Evolutionary conservation across 192 early-diverging fungal genomes (phyloP), one percentile per base, ranked within the genome.

Genomic region (Obelidium mucronatum): DNA sequence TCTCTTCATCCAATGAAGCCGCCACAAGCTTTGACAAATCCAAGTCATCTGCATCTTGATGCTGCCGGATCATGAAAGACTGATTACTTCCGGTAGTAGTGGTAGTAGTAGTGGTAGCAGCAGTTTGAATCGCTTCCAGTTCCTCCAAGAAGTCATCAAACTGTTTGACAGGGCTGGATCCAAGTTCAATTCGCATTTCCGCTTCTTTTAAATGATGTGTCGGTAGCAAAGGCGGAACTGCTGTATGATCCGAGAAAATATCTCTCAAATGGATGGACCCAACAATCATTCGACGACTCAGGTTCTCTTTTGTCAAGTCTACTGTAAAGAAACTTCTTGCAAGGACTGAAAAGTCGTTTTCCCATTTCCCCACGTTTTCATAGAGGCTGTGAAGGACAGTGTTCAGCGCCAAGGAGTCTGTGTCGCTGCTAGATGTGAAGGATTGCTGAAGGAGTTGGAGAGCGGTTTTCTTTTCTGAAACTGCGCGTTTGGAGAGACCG

Each of bases 361-460:
- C 93, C 96, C 96, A 99, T 51, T 85, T 81, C 2, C 84, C 78
- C 1, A 96, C 92, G 42, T 94, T 94, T 56, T 91, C 90, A 72
- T 94, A 91, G 31, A 99, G 70, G 13, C 85, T 87, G 64, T 90
- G 89, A 8, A 93, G 84, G 11, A 95, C 94, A 34, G 87, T 84
- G 64, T 93, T 96, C 31, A 97, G 78, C 1, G 95, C 91, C 36
- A 97, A 71, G 0, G 90, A 92, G 77, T 99, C 97, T 13, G 87
- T 90, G 1, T 92, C 84, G 17, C 86, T 82, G 5, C 91, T 94
- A 77, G 89, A 92, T 62, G 93, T 88, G 73, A 92, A 90, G 0
- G 92, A 92, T 71, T 97, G 94, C 68, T 96, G 93, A 1, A 97
- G 85, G 2, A 92, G 76, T 80, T 97, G 94, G 34, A 95, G 85